phyloP scores from a whole-genome alignment of 441 rosid genomes.

The Euphorbia celastroides region DNA sequence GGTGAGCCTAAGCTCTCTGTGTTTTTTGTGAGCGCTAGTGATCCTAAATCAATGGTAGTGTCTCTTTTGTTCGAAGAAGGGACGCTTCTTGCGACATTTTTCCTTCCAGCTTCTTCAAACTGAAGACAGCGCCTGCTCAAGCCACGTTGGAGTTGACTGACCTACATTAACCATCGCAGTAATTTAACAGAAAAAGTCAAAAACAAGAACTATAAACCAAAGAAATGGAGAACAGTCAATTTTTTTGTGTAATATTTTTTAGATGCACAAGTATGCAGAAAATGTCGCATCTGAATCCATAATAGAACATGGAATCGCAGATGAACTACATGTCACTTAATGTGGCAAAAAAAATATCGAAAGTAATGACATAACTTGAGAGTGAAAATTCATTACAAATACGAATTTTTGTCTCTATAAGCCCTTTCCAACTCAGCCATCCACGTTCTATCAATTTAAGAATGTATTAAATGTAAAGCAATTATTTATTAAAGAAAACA shows the following conservation, averaged over 20 bases:
- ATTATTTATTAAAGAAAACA: not conserved
- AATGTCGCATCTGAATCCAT: not conserved
- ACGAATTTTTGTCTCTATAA: not conserved
- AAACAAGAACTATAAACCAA: not conserved
- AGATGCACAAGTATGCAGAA: not conserved
- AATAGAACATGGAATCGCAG: not conserved
- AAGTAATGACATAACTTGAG: not conserved
- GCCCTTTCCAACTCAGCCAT: not conserved
- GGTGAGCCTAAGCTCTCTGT: slow-evolving; percentile 27
- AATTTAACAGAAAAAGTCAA: slow-evolving; percentile 25
- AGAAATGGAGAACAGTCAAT: not conserved
- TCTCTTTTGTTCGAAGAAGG: slow-evolving; percentile 19
- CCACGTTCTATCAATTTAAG: not conserved
- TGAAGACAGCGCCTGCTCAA: slow-evolving; percentile 63
- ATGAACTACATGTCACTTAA: not conserved
- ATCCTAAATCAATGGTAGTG: slow-evolving; percentile 19
- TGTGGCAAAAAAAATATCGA: not conserved
- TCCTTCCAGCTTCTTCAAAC: slow-evolving; percentile 41
- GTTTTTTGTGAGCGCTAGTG: slow-evolving; percentile 23
- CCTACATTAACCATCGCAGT: slow-evolving; percentile 25
- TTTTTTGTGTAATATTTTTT: not conserved
- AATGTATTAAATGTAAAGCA: not conserved
- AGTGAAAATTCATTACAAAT: not conserved
- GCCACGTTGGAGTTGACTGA: slow-evolving; percentile 41
- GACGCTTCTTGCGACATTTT: slow-evolving; percentile 14